These are phyloP conservation scores for Kwoniella dejecticola DNA, from an alignment of 768 basidiomycete species.

Conservation along the genomic window DNA sequence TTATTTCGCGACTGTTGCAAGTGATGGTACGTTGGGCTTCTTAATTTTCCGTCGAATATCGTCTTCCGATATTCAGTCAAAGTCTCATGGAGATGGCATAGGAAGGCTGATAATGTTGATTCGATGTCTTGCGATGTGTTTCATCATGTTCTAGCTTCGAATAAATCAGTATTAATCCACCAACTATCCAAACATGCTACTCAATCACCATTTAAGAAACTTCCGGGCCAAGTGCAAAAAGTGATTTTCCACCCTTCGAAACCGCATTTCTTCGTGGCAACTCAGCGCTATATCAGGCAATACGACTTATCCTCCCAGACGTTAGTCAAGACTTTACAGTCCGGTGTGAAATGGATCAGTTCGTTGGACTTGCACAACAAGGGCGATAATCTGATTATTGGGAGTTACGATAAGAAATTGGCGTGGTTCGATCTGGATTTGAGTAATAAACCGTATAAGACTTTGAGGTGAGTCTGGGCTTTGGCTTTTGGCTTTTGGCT, in stretches of 20 bases:
- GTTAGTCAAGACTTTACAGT: constrained; percentile 85
- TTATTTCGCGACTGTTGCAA: constrained; percentile 84
- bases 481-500: not conserved
- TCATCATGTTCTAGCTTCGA: constrained; percentile 63
- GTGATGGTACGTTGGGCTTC: constrained; percentile 67
- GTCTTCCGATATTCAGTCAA: not conserved
- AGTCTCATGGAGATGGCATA: not conserved
- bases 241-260: constrained; percentile 93
- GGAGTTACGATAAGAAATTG: constrained; percentile 94
- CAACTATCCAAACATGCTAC: constrained; percentile 91
- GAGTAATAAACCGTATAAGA: constrained; percentile 94
- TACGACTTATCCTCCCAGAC: constrained; percentile 95
- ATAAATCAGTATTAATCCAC: constrained; percentile 91
- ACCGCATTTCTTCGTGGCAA: constrained; percentile 97
- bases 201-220: constrained; percentile 95
- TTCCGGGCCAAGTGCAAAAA: constrained; percentile 84
- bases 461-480: constrained; percentile 76
- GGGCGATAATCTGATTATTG: constrained; percentile 89
- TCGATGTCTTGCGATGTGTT: too few relatives aligned
- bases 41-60: too few relatives aligned
- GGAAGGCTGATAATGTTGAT: too few relatives aligned
- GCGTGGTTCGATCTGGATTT: constrained; percentile 99
- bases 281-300: constrained; percentile 90
- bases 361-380: constrained; percentile 90
- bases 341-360: constrained; percentile 97